Percentiles rank a stretch among this genome's conserved stretches.
Evolutionary conservation across 2,329 filamentous ascomycete genomes (phyloP).

Genomic region (Fusarium neocosmosporiellum): DNA sequence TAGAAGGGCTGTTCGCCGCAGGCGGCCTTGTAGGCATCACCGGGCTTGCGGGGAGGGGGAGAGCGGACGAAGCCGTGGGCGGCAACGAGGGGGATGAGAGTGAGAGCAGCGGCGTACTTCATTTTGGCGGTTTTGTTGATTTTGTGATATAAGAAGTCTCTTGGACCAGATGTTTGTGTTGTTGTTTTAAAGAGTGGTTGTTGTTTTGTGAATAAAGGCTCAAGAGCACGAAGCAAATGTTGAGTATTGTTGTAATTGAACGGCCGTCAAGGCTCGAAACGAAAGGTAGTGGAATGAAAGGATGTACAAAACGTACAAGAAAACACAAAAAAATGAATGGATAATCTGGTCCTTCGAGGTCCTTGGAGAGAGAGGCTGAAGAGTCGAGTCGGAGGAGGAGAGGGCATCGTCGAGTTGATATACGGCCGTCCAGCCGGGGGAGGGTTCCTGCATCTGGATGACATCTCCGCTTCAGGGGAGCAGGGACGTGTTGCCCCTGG

Average conservation of each 20-base stretch:
- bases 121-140: slow-evolving; percentile 32
- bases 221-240: slow-evolving; percentile 25
- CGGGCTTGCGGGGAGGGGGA: slow-evolving; percentile 55
- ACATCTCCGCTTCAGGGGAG: slow-evolving; percentile 5
- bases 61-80: slow-evolving; percentile 58
- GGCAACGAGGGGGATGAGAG: slow-evolving; percentile 48
- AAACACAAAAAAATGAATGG: slow-evolving; percentile 37
- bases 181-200: slow-evolving; percentile 32
- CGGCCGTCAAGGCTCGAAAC: slow-evolving; percentile 46
- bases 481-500: slow-evolving; percentile 8
- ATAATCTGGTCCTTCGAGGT: slow-evolving; percentile 47
- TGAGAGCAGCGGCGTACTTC: slow-evolving; percentile 38
- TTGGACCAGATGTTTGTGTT: slow-evolving; percentile 41
- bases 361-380: slow-evolving; percentile 42
- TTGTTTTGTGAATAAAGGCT: slow-evolving; percentile 18
- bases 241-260: slow-evolving; percentile 27
- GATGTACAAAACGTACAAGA: slow-evolving; percentile 44
- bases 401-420: slow-evolving; percentile 35
- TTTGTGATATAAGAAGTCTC: slow-evolving; percentile 33
- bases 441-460: slow-evolving; percentile 35
- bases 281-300: slow-evolving; percentile 43
- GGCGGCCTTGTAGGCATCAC: slow-evolving; percentile 55
- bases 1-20: slow-evolving; percentile 56
- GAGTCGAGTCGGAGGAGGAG: neutral
- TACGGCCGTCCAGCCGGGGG: slow-evolving; percentile 26